These are phyloP conservation scores for Cercospora nicotianae DNA, from an alignment of 2,329 filamentous ascomycete species.

Conservation along the genomic window DNA sequence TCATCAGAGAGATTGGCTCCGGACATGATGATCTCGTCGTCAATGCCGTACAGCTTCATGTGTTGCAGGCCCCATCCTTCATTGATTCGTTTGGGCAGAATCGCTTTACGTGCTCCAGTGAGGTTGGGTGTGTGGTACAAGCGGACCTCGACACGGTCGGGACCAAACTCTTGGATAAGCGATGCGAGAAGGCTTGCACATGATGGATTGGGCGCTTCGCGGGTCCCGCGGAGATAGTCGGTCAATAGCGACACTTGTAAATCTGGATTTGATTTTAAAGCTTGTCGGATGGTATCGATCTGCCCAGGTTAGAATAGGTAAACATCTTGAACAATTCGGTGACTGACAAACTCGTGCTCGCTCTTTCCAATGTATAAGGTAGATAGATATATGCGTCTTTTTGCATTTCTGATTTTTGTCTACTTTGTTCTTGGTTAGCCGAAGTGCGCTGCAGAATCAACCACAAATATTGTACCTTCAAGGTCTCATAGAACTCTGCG, in stretches of 20 bases:
- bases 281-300: conserved; percentile 74
- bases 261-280: conserved; percentile 70
- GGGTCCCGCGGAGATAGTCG: conserved; percentile 85
- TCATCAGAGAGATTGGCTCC: conserved; percentile 91
- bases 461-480: conserved; percentile 67
- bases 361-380: conserved; percentile 95
- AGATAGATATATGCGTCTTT: conserved; percentile 82
- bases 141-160: conserved; percentile 81
- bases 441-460: background rate
- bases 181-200: conserved; percentile 85
- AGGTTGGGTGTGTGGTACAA: conserved; percentile 99
- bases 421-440: conserved; percentile 41
- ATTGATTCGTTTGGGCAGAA: conserved; percentile 86
- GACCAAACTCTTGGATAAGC: conserved; percentile 79
- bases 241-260: conserved; percentile 86
- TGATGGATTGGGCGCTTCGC: conserved; percentile 81
- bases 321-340: background rate
- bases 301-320: conserved; percentile 34
- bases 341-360: conserved; percentile 74
- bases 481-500: conserved; percentile 82
- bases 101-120: conserved; percentile 78
- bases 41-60: conserved; percentile 97
- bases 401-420: conserved; percentile 78
- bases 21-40: conserved; percentile 93
- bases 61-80: conserved; percentile 98